Base-by-base conservation (phyloP, 2,329 filamentous ascomycete species). In the Rosellinia necatrix region DNA sequence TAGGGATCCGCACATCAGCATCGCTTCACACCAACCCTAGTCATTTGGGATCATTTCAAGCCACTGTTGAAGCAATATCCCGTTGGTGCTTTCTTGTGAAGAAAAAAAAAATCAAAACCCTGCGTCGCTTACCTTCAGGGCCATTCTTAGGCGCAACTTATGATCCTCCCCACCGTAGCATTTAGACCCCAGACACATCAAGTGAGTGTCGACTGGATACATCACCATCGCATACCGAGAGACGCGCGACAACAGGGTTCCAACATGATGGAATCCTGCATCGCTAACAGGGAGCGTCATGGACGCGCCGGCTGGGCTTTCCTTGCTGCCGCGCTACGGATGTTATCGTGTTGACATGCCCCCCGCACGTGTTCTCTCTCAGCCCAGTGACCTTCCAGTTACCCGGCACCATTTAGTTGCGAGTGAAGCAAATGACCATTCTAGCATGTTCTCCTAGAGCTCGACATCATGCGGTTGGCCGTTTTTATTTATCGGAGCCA, bases 171-270 rank as follows among this genome's bases (percentile, higher is more conserved):
- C 50, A 32, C 37, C 47, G 47, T 54, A 53, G 48, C 49, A 51
- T 52, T 49, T 32, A 35, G 50, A 53, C 47, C 9, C 22, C 37
- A 57, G 48, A 50, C 42, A 24, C 54, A 51, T 52, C 50, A 46
- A 51, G 44, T 46, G 53, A 58, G 47, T 44, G 29, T 48, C 46
- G 42, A 51, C 51, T 35, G 46, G 27, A 42, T 29, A 15, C 8
- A 12, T 27, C 43, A 17, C 38, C 32, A 19, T 46, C 30, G 29
- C 29, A 34, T 30, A 24, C 37, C 29, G 32, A 41, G 32, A 41
- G 46, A 58, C 49, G 49, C 32, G 25, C 15, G 12, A n/a, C 37
- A 37, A 12, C 30, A 40, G 30, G 22, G 38, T 51, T 30, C 43
- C 49, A 49, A 29, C 37, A 29, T 50, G 29, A 49, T 32, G 38